Evolutionary conservation across 768 basidiomycete species (phyloP), one percentile per base, ranked within the genome.

Genomic region (Suillus paluster): DNA sequence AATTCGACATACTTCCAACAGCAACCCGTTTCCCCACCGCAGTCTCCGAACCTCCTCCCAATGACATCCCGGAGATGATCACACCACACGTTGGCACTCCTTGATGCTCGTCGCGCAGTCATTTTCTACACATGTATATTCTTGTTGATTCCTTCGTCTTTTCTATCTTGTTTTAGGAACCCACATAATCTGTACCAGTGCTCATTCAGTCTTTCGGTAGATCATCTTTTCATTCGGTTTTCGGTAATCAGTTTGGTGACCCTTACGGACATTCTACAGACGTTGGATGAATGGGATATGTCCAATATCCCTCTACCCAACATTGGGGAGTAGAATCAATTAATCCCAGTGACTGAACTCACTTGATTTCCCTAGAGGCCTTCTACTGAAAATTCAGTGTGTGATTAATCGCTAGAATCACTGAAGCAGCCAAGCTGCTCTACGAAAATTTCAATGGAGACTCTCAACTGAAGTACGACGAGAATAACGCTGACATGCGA

Each of bases 1-100:
- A 79, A 79, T 25, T 77, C 78, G 19, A 79, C 80, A 11, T 85
- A 86, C 67, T 84, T 85, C 73, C 83, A 81, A 9, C 78, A 80
- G 59, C 54, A 55, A 55, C 74, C 84, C 3, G 78, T 73, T 57
- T 85, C 84, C 5, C 86, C 86, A 3, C 85, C 85, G 21, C 80
- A 81, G 61, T 87, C 87, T 1, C 87, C 86, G 7, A 79, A 77
- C 59, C 71, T 80, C 61, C 68, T 76, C 14, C 68, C 78, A 23
- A 68, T 65, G 58, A 63, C 67, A 33, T 69, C 71, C 17, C 65
- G 69, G 58, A 63, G 68, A 48, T 69, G 66, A 60, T 70, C 6
- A 21, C 8, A 39, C 25, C 23, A 53, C 11, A 19, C 27, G 19
- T 19, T 21, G 6, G 55, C 38, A 45, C 15, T 14, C 30, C 39